These are phyloP conservation scores for Warburgia ugandensis DNA, from an alignment of 164 flowering plant species.

Conservation along the genomic window DNA sequence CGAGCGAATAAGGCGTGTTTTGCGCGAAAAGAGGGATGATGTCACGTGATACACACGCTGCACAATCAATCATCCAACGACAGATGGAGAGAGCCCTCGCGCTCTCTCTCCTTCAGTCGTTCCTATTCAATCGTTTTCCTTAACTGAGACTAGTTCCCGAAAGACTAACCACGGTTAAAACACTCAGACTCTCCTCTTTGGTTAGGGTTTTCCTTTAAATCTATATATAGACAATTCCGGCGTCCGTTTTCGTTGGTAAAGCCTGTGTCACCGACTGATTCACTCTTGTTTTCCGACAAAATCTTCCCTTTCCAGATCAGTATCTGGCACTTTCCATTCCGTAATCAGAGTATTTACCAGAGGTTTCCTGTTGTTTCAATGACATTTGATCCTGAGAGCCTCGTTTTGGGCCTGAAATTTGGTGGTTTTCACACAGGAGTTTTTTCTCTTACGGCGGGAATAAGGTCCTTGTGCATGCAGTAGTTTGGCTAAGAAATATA, in stretches of 20 bases:
- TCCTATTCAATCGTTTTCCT: slow-evolving; percentile 13
- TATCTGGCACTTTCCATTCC: too few relatives aligned
- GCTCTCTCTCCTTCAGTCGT: neutral
- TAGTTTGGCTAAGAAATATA: too few relatives aligned
- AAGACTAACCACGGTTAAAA: slow-evolving; percentile 10
- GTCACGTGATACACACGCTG: slow-evolving; percentile 14
- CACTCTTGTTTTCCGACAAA: neutral
- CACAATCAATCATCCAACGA: slow-evolving; percentile 8
- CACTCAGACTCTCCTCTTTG: neutral
- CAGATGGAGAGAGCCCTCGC: neutral
- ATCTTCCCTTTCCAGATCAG: neutral
- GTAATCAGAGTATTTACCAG: too few relatives aligned
- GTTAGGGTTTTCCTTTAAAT: neutral
- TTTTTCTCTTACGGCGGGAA: too few relatives aligned
- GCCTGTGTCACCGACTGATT: neutral
- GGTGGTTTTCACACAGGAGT: too few relatives aligned
- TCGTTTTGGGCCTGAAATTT: too few relatives aligned
- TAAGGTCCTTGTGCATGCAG: too few relatives aligned
- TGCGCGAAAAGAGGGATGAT: neutral
- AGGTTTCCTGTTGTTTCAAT: too few relatives aligned
- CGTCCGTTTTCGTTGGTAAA: too few relatives aligned
- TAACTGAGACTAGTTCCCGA: neutral
- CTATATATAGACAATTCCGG: too few relatives aligned
- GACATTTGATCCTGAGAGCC: too few relatives aligned
- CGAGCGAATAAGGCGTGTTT: slow-evolving; percentile 8